phyloP scores from a whole-genome alignment of 1,284 basidiomycete species.

The Ceratobasidium sp. region DNA sequence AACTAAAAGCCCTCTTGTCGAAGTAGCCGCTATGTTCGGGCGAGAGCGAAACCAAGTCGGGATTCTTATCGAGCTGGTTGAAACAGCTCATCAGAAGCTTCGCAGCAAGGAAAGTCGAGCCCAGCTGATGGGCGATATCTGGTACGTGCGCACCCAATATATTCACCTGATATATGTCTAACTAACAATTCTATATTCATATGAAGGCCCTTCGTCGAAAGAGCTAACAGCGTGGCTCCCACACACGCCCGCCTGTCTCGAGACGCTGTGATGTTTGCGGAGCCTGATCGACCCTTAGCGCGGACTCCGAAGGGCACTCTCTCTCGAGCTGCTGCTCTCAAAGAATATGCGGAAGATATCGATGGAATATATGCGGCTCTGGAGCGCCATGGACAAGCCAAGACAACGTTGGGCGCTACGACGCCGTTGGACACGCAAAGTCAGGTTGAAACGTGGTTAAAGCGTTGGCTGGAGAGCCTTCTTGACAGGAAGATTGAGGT shows the following conservation, averaged over 20 bases:
- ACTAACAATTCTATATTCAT: constrained; percentile 51
- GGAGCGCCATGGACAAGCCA: constrained; percentile 1
- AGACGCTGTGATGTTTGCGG: constrained; percentile 48
- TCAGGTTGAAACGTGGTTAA: constrained; percentile 6
- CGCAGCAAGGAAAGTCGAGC: constrained; percentile 54
- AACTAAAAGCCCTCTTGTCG: constrained; percentile 57
- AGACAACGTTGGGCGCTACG: neutral
- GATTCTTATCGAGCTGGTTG: constrained; percentile 60
- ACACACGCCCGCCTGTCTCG: constrained; percentile 61
- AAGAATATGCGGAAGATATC: constrained; percentile 48
- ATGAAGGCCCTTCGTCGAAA: constrained; percentile 58
- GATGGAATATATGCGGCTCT: constrained; percentile 47
- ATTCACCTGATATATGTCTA: neutral
- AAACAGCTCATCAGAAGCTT: constrained; percentile 56
- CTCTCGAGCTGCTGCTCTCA: constrained; percentile 34
- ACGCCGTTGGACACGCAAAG: neutral
- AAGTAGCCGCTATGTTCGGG: constrained; percentile 59
- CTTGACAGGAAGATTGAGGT: neutral
- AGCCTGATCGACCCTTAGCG: constrained; percentile 1
- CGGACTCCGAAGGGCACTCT: constrained; percentile 47
- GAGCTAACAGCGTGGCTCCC: constrained; percentile 60
- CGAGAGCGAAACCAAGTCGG: constrained; percentile 62
- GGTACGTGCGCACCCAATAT: no score
- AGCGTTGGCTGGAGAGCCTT: neutral
- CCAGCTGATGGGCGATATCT: constrained; percentile 57